Conservation (phyloP, 306 rosid species). For the Citrullus colocynthis region DNA sequence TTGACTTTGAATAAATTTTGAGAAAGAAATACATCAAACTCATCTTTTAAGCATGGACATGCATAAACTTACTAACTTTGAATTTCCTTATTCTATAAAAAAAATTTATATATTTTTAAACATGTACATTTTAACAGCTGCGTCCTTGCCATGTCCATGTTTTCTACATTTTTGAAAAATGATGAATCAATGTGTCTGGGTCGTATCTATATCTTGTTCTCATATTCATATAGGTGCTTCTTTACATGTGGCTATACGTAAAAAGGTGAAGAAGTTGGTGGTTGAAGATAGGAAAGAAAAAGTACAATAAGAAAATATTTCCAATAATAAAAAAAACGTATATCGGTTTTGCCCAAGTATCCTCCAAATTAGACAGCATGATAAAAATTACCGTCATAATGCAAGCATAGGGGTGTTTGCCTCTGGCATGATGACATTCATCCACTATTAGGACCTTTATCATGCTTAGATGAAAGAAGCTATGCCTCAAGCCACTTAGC, state of each 20-base stretch:
- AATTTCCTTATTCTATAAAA: too few relatives aligned
- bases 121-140: too few relatives aligned
- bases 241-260: neutral
- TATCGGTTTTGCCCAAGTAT: neutral
- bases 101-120: too few relatives aligned
- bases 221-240: too few relatives aligned
- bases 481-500: conserved; percentile 49
- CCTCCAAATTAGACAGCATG: neutral
- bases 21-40: too few relatives aligned
- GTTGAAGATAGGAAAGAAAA: neutral
- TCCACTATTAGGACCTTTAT: conserved; percentile 71
- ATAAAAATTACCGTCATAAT: conserved; percentile 47
- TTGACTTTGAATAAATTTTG: too few relatives aligned
- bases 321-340: neutral
- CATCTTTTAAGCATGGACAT: too few relatives aligned
- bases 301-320: neutral
- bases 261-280: neutral
- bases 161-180: too few relatives aligned
- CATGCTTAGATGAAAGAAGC: conserved; percentile 54
- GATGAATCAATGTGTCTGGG: too few relatives aligned
- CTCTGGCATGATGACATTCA: conserved; percentile 85
- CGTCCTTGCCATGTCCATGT: too few relatives aligned
- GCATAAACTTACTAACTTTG: too few relatives aligned
- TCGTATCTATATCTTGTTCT: too few relatives aligned
- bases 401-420: conserved; percentile 52